phyloP scores from a whole-genome alignment of 768 basidiomycete species.

The Strobilomyces echinocephalus region DNA sequence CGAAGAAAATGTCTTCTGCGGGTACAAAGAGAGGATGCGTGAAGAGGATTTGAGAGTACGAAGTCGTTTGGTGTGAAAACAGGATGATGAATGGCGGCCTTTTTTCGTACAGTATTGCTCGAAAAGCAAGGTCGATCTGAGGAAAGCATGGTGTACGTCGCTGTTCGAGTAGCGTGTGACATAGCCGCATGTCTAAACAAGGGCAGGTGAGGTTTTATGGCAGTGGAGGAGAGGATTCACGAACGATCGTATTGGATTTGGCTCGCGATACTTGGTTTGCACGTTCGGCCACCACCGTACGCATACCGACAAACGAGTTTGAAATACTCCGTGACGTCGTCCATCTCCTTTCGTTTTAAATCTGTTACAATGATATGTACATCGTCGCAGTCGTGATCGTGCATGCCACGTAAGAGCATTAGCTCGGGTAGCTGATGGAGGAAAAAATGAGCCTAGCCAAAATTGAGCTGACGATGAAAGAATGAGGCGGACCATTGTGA shows the following conservation, averaged over 20 bases:
- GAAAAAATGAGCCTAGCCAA: conserved; percentile 1
- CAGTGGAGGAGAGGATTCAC: conserved; percentile 24
- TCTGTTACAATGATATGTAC: conserved; percentile 77
- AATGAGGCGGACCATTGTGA: conserved; percentile 58
- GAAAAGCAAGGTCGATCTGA: conserved; percentile 73
- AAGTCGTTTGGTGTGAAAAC: conserved; percentile 76
- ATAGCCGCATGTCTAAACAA: conserved; percentile 56
- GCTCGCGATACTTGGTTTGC: conserved; percentile 61
- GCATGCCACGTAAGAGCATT: conserved; percentile 77
- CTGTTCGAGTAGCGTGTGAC: conserved; percentile 61
- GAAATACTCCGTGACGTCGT: conserved; percentile 74
- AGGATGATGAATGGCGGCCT: conserved; percentile 71
- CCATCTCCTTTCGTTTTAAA: conserved; percentile 75
- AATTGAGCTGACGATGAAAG: neutral
- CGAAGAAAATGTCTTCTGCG: conserved; percentile 65
- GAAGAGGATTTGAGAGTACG: conserved; percentile 79
- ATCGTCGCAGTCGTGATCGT: conserved; percentile 74
- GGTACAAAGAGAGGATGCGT: conserved; percentile 68
- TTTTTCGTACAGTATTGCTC: conserved; percentile 73
- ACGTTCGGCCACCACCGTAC: conserved; percentile 54
- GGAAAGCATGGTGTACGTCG: conserved; percentile 77
- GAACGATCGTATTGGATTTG: conserved; percentile 69
- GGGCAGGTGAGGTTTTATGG: conserved; percentile 3
- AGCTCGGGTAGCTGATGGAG: conserved; percentile 62
- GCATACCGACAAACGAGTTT: conserved; percentile 65